A percentile compares a stretch with the other conserved stretches of the same genome.
phyloP scores from a whole-genome alignment of 2,329 filamentous ascomycete species.

The Sphaceloma murrayae region DNA sequence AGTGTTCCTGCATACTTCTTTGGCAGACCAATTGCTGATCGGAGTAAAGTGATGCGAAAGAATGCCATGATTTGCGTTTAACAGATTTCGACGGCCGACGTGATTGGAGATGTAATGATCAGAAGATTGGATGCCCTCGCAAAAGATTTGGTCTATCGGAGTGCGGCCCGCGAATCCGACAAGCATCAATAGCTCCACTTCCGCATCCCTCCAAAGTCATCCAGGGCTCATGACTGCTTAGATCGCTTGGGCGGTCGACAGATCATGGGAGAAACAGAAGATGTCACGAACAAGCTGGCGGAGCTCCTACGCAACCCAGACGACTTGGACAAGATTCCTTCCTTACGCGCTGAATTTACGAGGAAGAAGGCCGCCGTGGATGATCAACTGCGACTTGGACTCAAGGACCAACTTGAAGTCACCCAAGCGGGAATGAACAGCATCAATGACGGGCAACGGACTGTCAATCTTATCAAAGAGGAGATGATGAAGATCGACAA shows the following conservation, averaged over 20 bases:
- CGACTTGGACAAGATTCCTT: slow-evolving; percentile 90
- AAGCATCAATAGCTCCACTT: slow-evolving; percentile 3
- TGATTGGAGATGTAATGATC: too few species aligned
- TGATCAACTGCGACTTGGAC: slow-evolving; percentile 74
- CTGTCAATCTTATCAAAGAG: slow-evolving; percentile 86
- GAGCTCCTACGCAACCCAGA: slow-evolving; percentile 92
- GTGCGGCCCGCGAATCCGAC: not conserved
- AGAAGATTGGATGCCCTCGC: too few species aligned
- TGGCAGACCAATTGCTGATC: slow-evolving; percentile 78
- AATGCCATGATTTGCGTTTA: not conserved
- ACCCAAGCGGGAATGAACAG: slow-evolving; percentile 88
- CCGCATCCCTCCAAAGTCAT: not conserved
- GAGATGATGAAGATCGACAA: slow-evolving; percentile 99
- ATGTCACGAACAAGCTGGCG: slow-evolving; percentile 55
- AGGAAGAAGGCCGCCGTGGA: slow-evolving; percentile 92
- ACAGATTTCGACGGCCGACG: too few species aligned
- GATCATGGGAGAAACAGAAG: slow-evolving; percentile 27
- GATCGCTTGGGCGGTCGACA: slow-evolving; percentile 5
- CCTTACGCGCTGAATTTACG: slow-evolving; percentile 81
- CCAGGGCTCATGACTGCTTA: not conserved
- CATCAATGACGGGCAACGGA: slow-evolving; percentile 81
- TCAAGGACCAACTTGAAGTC: slow-evolving; percentile 86
- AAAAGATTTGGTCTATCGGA: not conserved
- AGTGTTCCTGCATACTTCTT: slow-evolving; percentile 70
- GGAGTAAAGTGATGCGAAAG: slow-evolving; percentile 84